Conservation (phyloP, 1,284 basidiomycete genomes). For the Baeospora myosura region DNA sequence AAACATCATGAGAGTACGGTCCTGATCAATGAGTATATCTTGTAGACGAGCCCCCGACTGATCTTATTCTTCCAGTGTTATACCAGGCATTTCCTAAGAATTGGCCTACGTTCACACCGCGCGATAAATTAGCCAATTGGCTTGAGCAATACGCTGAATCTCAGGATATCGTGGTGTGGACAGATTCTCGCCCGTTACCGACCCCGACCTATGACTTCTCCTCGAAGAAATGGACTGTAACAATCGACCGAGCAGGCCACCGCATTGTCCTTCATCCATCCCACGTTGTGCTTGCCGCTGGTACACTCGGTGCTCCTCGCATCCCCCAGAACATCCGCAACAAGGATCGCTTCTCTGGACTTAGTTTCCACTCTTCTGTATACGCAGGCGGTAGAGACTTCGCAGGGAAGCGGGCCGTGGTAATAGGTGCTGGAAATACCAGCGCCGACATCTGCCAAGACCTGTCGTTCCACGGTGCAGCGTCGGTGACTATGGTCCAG, state of each 20-base stretch:
- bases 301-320: slow-evolving; percentile 25
- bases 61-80: slow-evolving; percentile 25
- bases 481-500: slow-evolving; percentile 33
- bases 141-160: slow-evolving; percentile 28
- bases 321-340: slow-evolving; percentile 21
- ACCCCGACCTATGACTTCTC: slow-evolving; percentile 22
- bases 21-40: too few species aligned
- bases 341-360: slow-evolving; percentile 23
- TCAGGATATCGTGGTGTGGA: slow-evolving; percentile 32
- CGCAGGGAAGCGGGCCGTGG: slow-evolving; percentile 26
- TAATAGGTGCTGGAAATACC: slow-evolving; percentile 35
- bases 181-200: slow-evolving; percentile 20
- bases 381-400: slow-evolving; percentile 23
- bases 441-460: slow-evolving; percentile 33
- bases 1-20: slow-evolving; percentile 28
- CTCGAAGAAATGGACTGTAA: slow-evolving; percentile 25
- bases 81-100: slow-evolving; percentile 30
- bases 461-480: slow-evolving; percentile 22
- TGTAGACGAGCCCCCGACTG: too few species aligned
- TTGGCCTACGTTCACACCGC: slow-evolving; percentile 30
- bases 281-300: slow-evolving; percentile 32
- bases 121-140: slow-evolving; percentile 32
- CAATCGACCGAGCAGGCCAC: slow-evolving; percentile 21
- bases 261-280: slow-evolving; percentile 22
- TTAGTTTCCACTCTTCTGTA: slow-evolving; percentile 22